Conservation (phyloP, 345 rosid genomes). For the Angophora floribunda region DNA sequence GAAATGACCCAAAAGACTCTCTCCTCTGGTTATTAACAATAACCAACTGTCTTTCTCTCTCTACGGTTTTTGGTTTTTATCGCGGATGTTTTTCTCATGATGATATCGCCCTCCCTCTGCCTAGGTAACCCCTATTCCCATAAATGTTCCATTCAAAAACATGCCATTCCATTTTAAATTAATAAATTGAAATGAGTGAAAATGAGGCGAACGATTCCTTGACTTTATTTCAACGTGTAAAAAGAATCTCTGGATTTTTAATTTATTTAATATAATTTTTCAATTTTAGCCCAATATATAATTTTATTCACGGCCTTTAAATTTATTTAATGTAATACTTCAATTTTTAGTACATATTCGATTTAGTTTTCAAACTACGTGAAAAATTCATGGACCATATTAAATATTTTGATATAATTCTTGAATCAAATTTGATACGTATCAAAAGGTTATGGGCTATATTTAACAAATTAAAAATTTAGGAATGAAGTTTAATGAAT, state of each 20-base stretch:
- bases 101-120: background rate
- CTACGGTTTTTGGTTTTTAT: too few species aligned
- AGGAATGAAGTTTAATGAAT: too few species aligned
- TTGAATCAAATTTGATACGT: too few species aligned
- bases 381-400: rapidly evolving
- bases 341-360: background rate
- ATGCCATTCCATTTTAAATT: background rate
- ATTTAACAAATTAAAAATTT: too few species aligned
- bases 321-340: too few species aligned
- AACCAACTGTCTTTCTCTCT: background rate
- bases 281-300: too few species aligned
- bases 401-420: too few species aligned
- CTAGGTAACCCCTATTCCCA: background rate
- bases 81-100: background rate
- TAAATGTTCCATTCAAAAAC: background rate
- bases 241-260: too few species aligned
- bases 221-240: rapidly evolving
- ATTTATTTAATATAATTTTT: too few species aligned
- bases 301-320: rapidly evolving
- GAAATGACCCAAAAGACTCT: background rate
- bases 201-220: background rate
- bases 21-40: background rate
- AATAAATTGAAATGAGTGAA: background rate
- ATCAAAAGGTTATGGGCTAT: too few species aligned
- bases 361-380: too few species aligned